phyloP scores from a whole-genome alignment of 2,329 filamentous ascomycete species.

The Pestalotiopsis sp. region DNA sequence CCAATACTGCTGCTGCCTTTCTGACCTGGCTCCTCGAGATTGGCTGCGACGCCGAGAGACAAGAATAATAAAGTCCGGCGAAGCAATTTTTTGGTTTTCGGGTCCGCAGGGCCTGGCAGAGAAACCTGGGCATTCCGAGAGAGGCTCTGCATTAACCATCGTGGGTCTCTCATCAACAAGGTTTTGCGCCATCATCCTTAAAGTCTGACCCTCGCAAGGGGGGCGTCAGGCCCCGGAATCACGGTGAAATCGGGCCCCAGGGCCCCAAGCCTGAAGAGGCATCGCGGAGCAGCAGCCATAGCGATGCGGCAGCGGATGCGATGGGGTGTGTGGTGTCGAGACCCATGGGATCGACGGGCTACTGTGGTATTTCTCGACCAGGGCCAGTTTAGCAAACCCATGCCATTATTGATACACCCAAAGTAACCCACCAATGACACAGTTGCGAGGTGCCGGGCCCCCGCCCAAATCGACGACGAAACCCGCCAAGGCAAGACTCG shows the following conservation, averaged over 20 bases:
- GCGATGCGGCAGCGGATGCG: no score
- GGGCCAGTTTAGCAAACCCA: slow-evolving; percentile 8
- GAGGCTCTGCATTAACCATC: slow-evolving; percentile 12
- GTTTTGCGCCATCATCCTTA: slow-evolving; percentile 7
- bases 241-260: background rate
- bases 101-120: background rate
- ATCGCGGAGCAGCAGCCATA: background rate
- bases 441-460: slow-evolving; percentile 8
- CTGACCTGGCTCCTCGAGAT: no score
- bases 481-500: slow-evolving; percentile 13
- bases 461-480: slow-evolving; percentile 12
- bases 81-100: no score
- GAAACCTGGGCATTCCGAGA: background rate
- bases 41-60: no score
- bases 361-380: slow-evolving; percentile 12
- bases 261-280: slow-evolving; percentile 2
- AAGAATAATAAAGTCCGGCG: no score
- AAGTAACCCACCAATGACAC: slow-evolving; percentile 14
- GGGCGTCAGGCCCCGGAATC: background rate
- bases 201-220: background rate
- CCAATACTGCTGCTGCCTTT: no score
- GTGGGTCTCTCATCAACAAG: slow-evolving; percentile 6
- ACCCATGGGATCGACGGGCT: slow-evolving; percentile 11
- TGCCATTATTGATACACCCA: slow-evolving; percentile 10
- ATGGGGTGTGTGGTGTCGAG: background rate